phyloP scores from a whole-genome alignment of 371 early-diverging fungal genomes.

The Mortierella sp. region DNA sequence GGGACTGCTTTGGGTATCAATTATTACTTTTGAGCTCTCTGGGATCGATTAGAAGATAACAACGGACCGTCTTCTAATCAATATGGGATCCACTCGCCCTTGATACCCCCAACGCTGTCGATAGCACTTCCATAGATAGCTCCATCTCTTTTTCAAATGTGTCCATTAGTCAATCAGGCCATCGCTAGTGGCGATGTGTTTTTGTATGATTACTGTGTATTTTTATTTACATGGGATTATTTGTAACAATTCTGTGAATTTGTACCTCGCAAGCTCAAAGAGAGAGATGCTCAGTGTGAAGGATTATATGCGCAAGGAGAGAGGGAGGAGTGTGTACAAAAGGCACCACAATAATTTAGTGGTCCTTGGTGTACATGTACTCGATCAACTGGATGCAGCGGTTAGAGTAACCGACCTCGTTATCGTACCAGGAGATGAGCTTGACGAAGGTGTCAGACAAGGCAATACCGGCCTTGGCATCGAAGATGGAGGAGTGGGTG shows the following conservation, averaged over 20 bases:
- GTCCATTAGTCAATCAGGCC: not conserved
- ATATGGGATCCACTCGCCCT: not conserved
- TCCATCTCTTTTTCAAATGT: not conserved
- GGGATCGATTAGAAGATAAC: not conserved
- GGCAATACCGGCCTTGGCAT: conserved; percentile 98
- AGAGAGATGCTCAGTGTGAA: not conserved
- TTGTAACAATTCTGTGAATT: conserved; percentile 10
- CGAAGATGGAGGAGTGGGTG: conserved; percentile 94
- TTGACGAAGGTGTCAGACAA: conserved; percentile 98
- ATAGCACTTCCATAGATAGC: not conserved
- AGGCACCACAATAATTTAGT: not conserved
- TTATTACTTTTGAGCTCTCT: not conserved
- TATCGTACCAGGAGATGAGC: conserved; percentile 98
- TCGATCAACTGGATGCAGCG: conserved; percentile 92
- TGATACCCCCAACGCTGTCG: not conserved
- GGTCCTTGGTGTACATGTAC: conserved; percentile 79
- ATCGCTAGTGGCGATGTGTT: not conserved
- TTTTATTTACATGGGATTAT: conserved; percentile 10
- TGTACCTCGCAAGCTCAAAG: not conserved
- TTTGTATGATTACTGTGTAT: conserved; percentile 4
- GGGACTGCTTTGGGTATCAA: not conserved
- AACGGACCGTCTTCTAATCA: no score
- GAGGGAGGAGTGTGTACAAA: not conserved
- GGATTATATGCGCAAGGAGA: not conserved
- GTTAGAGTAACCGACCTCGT: conserved; percentile 95